Evolutionary conservation across 306 rosid species (phyloP).

Genomic region (Oemleria cerasiformis): DNA sequence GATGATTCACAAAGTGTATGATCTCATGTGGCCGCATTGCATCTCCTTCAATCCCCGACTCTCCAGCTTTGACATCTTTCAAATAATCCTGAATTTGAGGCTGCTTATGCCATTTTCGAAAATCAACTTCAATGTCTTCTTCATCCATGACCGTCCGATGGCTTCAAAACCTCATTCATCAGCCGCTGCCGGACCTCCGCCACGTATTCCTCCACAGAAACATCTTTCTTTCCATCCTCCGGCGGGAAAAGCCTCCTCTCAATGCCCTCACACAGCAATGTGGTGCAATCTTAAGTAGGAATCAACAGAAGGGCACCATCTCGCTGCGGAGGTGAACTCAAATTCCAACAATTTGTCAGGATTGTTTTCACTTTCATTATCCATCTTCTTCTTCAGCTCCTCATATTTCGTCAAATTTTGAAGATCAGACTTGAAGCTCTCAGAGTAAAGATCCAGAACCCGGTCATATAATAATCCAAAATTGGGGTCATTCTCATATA

Average conservation of each 20-base stretch:
- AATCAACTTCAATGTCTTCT: constrained; percentile 20
- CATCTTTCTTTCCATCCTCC: constrained; percentile 25
- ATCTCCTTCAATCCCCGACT: constrained; percentile 44
- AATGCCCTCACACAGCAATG: constrained; percentile 54
- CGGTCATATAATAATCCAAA: constrained; percentile 41
- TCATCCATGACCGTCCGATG: constrained; percentile 48
- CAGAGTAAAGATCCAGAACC: constrained; percentile 47
- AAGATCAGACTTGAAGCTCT: constrained; percentile 44
- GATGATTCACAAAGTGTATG: constrained; percentile 12
- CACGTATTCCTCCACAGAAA: constrained; percentile 37
- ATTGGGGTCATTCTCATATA: constrained; percentile 29
- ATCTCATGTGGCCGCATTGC: constrained; percentile 66
- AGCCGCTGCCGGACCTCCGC: constrained; percentile 57
- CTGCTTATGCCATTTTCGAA: neutral
- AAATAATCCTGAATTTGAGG: constrained; percentile 44
- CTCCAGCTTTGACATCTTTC: constrained; percentile 35
- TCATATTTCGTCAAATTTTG: constrained; percentile 33
- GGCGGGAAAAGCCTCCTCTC: constrained; percentile 53
- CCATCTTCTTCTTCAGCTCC: constrained; percentile 25
- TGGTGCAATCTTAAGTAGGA: constrained; percentile 53
- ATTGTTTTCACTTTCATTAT: constrained; percentile 9
- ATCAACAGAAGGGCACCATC: constrained; percentile 72
- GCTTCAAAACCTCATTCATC: constrained; percentile 55
- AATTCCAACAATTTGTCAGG: neutral
- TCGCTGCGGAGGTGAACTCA: constrained; percentile 38